Evolutionary conservation across 495 filamentous ascomycete genomes (phyloP).

Genomic region (Penicillium salamii): DNA sequence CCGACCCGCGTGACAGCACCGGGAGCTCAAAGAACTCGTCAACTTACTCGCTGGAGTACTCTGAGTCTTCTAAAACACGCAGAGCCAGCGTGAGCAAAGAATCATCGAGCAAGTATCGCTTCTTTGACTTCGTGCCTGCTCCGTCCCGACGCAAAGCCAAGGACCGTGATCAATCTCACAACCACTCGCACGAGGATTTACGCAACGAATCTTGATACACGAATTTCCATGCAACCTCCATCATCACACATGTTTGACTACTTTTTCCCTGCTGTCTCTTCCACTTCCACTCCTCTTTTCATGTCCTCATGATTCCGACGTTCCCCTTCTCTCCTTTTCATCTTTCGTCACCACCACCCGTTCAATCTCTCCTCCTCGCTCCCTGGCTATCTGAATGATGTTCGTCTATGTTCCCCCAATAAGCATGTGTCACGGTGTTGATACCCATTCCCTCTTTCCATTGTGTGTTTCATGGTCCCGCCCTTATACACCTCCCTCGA

Average conservation of each 20-base stretch:
- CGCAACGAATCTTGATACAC: constrained; percentile 33
- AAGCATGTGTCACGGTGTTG: constrained; percentile 51
- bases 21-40: constrained; percentile 49
- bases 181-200: constrained; percentile 38
- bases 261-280: no score
- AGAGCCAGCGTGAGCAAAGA: constrained; percentile 45
- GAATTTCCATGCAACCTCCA: neutral
- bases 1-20: constrained; percentile 46
- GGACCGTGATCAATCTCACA: constrained; percentile 40
- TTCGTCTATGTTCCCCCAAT: constrained; percentile 17
- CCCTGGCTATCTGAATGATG: constrained; percentile 16
- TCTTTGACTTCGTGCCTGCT: constrained; percentile 47
- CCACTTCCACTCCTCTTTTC: constrained; percentile 9
- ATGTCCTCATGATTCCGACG: constrained; percentile 41
- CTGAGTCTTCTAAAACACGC: constrained; percentile 39
- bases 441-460: constrained; percentile 38
- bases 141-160: constrained; percentile 44
- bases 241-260: constrained; percentile 6
- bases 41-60: constrained; percentile 44
- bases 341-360: constrained; percentile 12
- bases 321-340: constrained; percentile 25
- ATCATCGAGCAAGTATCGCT: constrained; percentile 46
- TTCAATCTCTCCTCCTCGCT: constrained; percentile 6
- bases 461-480: constrained; percentile 13
- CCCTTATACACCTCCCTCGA: constrained; percentile 1